Evolutionary conservation across 495 filamentous ascomycete genomes (phyloP).

Genomic region (Penicillium taxi): DNA sequence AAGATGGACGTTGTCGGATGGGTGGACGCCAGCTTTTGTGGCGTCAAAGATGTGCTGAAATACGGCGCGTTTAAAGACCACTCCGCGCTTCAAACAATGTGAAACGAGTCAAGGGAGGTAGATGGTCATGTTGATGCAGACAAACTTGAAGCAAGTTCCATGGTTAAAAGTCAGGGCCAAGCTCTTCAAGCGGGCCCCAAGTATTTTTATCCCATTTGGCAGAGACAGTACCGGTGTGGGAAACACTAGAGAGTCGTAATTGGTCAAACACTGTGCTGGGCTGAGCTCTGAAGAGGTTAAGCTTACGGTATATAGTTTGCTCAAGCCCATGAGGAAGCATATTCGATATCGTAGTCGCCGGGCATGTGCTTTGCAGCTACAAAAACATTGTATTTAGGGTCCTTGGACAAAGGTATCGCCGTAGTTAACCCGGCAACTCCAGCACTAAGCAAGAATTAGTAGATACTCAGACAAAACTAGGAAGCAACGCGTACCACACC

Average conservation of each 20-base stretch:
- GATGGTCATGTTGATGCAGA: constrained; percentile 84
- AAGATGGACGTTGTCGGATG: constrained; percentile 52
- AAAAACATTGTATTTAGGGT: constrained; percentile 58
- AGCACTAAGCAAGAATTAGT: too few species aligned
- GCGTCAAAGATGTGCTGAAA: constrained; percentile 64
- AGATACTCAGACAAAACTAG: too few species aligned
- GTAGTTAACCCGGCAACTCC: constrained; percentile 88
- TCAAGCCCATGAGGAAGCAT: constrained; percentile 87
- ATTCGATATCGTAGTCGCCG: constrained; percentile 93
- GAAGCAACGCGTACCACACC: too few species aligned
- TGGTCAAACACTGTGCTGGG: not conserved
- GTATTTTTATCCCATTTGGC: not conserved
- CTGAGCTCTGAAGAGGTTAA: not conserved
- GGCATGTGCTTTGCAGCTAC: constrained; percentile 93
- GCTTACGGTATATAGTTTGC: constrained; percentile 47
- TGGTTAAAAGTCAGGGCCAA: not conserved
- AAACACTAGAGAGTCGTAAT: not conserved
- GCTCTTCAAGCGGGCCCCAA: not conserved
- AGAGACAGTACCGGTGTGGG: not conserved
- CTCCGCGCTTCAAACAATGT: constrained; percentile 64
- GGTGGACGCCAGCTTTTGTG: constrained; percentile 45
- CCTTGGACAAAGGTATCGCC: constrained; percentile 67
- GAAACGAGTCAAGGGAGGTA: constrained; percentile 80
- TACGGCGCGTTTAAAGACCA: constrained; percentile 50
- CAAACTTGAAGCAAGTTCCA: constrained; percentile 54